These are phyloP conservation scores for Lophiostoma macrostomum DNA, from an alignment of 495 filamentous ascomycete species.

Conservation along the genomic window DNA sequence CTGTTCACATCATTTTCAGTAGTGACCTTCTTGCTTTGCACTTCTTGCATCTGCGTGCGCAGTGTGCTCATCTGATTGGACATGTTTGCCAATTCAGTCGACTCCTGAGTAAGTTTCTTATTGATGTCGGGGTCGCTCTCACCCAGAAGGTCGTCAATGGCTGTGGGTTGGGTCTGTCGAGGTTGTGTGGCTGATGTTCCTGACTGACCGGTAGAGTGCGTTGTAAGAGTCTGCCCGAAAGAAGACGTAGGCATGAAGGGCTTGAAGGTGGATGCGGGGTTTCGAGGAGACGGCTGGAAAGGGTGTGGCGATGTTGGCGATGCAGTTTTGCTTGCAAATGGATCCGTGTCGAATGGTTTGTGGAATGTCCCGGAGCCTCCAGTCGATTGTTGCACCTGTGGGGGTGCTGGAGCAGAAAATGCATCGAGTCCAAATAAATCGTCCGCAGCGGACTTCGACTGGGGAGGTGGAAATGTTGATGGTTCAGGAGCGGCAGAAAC, in stretches of 20 bases:
- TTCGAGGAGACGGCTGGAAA: constrained; percentile 43
- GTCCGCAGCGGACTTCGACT: constrained; percentile 75
- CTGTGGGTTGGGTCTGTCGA: constrained; percentile 47
- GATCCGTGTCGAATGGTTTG: constrained; percentile 51
- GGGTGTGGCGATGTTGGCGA: constrained; percentile 51
- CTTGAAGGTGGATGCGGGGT: constrained; percentile 62
- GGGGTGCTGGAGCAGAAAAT: constrained; percentile 53
- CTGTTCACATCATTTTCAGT: constrained; percentile 78
- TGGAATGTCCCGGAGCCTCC: constrained; percentile 59
- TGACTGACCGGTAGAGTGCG: constrained; percentile 75
- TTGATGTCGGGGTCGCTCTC: constrained; percentile 88
- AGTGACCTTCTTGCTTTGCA: constrained; percentile 72
- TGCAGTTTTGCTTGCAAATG: constrained; percentile 51
- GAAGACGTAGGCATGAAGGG: constrained; percentile 88
- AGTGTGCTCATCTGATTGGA: constrained; percentile 91
- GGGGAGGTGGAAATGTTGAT: constrained; percentile 46
- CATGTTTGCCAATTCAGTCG: constrained; percentile 89
- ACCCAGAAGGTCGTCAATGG: constrained; percentile 87
- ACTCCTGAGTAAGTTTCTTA: constrained; percentile 82
- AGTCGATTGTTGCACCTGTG: constrained; percentile 65
- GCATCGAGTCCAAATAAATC: constrained; percentile 89
- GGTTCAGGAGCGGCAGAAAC: constrained; percentile 44
- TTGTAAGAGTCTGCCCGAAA: constrained; percentile 78
- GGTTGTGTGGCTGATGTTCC: constrained; percentile 40
- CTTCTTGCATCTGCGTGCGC: constrained; percentile 88